Evolutionary conservation across 2,329 filamentous ascomycete genomes (phyloP), one percentile per base, ranked within the genome.

Genomic region (Dothistroma pini): DNA sequence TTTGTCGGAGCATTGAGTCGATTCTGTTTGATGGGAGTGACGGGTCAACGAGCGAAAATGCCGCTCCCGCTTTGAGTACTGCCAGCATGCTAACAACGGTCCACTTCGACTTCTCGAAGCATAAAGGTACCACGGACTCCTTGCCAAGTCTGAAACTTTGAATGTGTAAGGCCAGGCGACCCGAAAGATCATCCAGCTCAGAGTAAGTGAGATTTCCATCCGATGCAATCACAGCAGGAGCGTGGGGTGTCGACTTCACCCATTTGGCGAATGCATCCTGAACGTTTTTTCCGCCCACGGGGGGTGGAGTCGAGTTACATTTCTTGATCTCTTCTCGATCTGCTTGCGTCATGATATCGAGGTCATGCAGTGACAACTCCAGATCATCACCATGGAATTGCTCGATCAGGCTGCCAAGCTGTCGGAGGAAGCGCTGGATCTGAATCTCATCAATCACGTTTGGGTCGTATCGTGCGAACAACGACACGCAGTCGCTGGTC

Each of bases 1-100:
- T 54, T 29, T 61, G 59, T 47, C 38, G 59, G 35, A 21, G 34
- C 12, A 62, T 59, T 31, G 29, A 25, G 14, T 57, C 32, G n/a
- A 60, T 22, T 29, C 58, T 51, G 9, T 50, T 35, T 7, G 21
- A 16, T 25, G 66, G 66, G n/a, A 63, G 22, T 54, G 72, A 68
- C 25, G 25, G 25, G 25, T 29, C 25, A 6, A 29, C 25, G 25
- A 29, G 25, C 25, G 25, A 29, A 6, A 29, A 29, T 29, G 25
- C 25, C 25, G 25, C 6, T 2, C 25, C 25, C 25, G 25, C 25
- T 29, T 29, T 29, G 25, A 29, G 25, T 3, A 29, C 25, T 29
- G 25, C 25, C 25, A 29, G 25, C 25, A 29, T 29, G 25, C 25
- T 29, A 29, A 29, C 25, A 6, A 29, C 25, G 25, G 25, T 29